phyloP scores from a whole-genome alignment of 208 protist genomes.

The Pavlovales sp. region DNA sequence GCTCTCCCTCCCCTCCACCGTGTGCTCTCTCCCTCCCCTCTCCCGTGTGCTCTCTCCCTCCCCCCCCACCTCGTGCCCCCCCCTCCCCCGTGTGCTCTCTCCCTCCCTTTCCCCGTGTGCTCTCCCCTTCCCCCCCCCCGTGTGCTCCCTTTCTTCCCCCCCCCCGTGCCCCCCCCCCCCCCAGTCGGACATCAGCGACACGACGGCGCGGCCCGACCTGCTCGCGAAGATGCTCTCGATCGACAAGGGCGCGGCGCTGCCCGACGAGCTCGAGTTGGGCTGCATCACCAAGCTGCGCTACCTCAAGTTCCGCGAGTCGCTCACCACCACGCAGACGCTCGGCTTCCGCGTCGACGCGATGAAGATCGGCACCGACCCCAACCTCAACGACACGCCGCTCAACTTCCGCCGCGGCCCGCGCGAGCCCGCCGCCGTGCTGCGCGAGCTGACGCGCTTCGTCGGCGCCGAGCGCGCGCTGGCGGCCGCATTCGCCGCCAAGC shows the following conservation, averaged over 20 bases:
- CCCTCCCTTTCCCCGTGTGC: no score
- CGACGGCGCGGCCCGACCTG: neutral
- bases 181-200: neutral
- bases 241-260: neutral
- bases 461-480: neutral
- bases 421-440: neutral
- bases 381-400: neutral
- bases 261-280: neutral
- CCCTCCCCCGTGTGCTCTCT: no score
- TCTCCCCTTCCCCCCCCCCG: no score
- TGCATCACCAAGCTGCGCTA: conserved; percentile 19
- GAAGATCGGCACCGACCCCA: neutral
- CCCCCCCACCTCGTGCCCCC: no score
- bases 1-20: no score
- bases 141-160: neutral
- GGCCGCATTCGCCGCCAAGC: neutral
- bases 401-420: neutral
- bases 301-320: conserved; percentile 13
- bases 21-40: no score
- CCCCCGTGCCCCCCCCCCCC: neutral
- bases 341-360: conserved; percentile 24
- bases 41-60: no score
- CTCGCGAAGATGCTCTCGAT: conserved; percentile 22
- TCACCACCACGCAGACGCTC: neutral
- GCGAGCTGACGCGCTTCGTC: neutral